Evolutionary conservation across 352 stramenopile species (phyloP), one percentile per base, ranked within the genome.

Genomic region (Blastocystis sp.): DNA sequence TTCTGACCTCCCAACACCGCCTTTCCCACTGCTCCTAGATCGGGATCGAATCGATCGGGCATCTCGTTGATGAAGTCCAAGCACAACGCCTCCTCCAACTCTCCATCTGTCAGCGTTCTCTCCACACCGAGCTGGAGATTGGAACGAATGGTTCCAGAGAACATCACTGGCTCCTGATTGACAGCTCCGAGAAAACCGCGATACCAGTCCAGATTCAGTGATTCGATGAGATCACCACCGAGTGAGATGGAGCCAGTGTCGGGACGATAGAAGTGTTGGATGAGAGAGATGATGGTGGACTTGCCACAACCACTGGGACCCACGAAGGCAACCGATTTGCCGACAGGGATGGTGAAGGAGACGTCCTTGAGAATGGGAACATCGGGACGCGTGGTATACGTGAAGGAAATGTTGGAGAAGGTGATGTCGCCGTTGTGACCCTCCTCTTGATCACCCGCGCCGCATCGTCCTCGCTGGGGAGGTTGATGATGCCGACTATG

Each of bases 101-200:
- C 90, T 4, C 91, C 90, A 24, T 90, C 88, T 29, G 84, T 92
- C 34, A 92, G 91, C 71, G 88, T 87, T 44, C 88, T 88, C 64
- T 87, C 89, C 42, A 92, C 92, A 86, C 94, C 90, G 0, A 88
- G 88, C 49, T 92, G 89, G 87, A 96, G 92, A 63, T 94, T 94
- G 77, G 91, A 90, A 40, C 90, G 81, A 72, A 91, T 91, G n/a
- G 88, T 90, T 75, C 87, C 90, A 24, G 90, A 88, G 76, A 98
- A 97, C 9, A 98, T 87, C 21, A 89, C 89, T 8, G 94, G 94
- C 88, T 97, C 93, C 79, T 97, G 94, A 0, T 87, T 89, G 3
- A 98, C 93, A 61, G 93, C 90, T 18, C 92, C 89, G 84, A 98
- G 89, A 42, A 90, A 73, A 11, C 77, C 69, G 21, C 91, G 85